Conservation (phyloP, 305 asterid genomes). For the Fraxinus sp. region DNA sequence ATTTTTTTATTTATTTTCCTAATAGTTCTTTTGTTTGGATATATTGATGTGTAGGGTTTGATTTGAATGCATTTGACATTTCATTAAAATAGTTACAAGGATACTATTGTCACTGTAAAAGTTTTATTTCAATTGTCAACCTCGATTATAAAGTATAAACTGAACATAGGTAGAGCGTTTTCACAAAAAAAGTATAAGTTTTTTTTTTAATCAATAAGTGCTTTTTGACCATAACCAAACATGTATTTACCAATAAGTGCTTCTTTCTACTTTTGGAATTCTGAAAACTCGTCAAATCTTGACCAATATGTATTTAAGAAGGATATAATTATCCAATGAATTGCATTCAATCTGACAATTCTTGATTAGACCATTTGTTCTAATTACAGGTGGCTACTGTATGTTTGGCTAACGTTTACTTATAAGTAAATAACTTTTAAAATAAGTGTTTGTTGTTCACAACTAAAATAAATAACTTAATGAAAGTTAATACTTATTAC, state of each 20-base stretch:
- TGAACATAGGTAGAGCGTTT: too few relatives aligned
- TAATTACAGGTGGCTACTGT: neutral
- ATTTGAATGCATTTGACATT: too few relatives aligned
- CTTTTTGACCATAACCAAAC: neutral
- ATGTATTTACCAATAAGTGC: neutral
- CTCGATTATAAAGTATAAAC: too few relatives aligned
- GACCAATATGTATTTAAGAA: neutral
- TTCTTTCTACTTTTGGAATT: neutral
- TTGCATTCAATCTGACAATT: neutral
- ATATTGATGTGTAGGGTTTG: too few relatives aligned
- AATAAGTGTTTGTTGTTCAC: neutral
- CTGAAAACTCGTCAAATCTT: neutral
- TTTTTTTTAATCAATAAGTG: too few relatives aligned
- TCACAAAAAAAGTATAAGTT: too few relatives aligned
- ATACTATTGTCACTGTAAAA: too few relatives aligned
- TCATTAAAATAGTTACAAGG: too few relatives aligned
- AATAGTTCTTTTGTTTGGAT: too few relatives aligned
- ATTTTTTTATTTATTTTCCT: too few relatives aligned
- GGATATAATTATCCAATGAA: neutral
- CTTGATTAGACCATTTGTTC: neutral
- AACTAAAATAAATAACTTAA: neutral
- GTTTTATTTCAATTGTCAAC: too few relatives aligned
- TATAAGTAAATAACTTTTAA: neutral
- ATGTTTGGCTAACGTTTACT: neutral
- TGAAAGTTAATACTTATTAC: too few relatives aligned